phyloP scores from a whole-genome alignment of 139 green algal species.

The Protoeuglena noctilucae region DNA sequence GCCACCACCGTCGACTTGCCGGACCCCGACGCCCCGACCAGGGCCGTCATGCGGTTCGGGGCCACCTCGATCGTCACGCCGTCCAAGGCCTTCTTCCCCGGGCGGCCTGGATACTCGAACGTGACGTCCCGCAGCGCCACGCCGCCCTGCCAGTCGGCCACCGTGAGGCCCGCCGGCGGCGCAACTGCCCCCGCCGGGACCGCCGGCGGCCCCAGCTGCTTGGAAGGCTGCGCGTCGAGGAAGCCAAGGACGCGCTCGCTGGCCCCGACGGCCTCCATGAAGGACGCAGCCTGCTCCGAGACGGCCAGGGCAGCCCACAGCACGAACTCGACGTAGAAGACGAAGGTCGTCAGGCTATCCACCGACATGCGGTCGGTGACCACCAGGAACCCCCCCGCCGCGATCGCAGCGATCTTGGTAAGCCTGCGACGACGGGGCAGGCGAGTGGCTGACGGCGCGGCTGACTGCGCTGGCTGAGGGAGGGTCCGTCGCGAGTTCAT shows the following conservation, averaged over 20 bases:
- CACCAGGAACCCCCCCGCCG: slow-evolving; percentile 38
- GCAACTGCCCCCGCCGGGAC: no score
- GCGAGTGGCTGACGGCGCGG: neutral
- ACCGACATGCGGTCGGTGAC: slow-evolving; percentile 25
- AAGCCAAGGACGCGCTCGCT: slow-evolving; percentile 48
- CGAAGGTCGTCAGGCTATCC: slow-evolving; percentile 55
- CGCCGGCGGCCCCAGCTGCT: no score
- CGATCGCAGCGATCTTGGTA: slow-evolving; percentile 25
- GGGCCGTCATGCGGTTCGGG: slow-evolving; percentile 40
- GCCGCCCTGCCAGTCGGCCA: slow-evolving; percentile 25
- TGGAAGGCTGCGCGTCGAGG: slow-evolving; percentile 28
- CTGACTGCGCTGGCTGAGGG: no score
- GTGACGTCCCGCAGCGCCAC: slow-evolving; percentile 33
- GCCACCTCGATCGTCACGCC: slow-evolving; percentile 34
- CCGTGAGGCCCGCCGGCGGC: slow-evolving; percentile 7
- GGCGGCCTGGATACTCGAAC: slow-evolving; percentile 35
- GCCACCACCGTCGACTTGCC: slow-evolving; percentile 57
- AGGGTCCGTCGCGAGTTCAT: no score
- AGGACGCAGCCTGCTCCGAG: slow-evolving; percentile 59
- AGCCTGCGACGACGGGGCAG: neutral
- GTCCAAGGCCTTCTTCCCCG: slow-evolving; percentile 24
- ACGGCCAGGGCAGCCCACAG: slow-evolving; percentile 43
- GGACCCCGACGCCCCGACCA: slow-evolving; percentile 46
- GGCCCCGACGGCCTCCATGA: slow-evolving; percentile 41
- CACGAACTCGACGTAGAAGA: slow-evolving; percentile 65